Percentiles rank a stretch among this genome's conserved stretches.
Evolutionary conservation across 805 yeast genomes (phyloP).

Genomic region (Sungouiozyma ichnusensis): DNA sequence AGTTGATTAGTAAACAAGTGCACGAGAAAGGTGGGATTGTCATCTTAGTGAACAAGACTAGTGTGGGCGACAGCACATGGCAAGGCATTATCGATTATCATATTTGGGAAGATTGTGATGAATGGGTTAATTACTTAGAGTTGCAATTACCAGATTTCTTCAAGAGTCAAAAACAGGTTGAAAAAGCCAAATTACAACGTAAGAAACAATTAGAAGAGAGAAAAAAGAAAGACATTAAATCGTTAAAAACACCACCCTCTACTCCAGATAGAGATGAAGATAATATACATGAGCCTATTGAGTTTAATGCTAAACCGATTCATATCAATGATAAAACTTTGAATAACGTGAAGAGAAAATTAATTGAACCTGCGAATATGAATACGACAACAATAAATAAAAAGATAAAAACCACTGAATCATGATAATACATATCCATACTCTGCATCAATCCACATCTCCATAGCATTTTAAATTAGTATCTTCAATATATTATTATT

Average conservation of each 20-base stretch:
- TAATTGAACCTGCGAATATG: conserved; percentile 4
- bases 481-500: too few relatives aligned
- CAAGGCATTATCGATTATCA: conserved; percentile 67
- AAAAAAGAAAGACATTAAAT: conserved; percentile 2
- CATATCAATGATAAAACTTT: conserved; percentile 3
- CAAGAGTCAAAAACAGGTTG: conserved; percentile 37
- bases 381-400: not conserved
- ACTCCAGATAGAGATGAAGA: conserved; percentile 18
- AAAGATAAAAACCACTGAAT: not conserved
- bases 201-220: conserved; percentile 4
- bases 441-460: not conserved
- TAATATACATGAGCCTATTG: not conserved
- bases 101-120: conserved; percentile 70
- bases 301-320: not conserved
- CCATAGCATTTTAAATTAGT: too few relatives aligned
- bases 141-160: conserved; percentile 51
- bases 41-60: conserved; percentile 62
- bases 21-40: conserved; percentile 76
- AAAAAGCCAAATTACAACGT: conserved; percentile 12
- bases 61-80: conserved; percentile 56
- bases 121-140: conserved; percentile 53
- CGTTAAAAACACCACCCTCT: conserved; percentile 23
- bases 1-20: conserved; percentile 53
- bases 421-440: not conserved
- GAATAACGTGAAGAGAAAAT: conserved; percentile 8